These are phyloP conservation scores for Funneliformis caledonium DNA, from an alignment of 371 early-diverging fungal species.

Conservation along the genomic window DNA sequence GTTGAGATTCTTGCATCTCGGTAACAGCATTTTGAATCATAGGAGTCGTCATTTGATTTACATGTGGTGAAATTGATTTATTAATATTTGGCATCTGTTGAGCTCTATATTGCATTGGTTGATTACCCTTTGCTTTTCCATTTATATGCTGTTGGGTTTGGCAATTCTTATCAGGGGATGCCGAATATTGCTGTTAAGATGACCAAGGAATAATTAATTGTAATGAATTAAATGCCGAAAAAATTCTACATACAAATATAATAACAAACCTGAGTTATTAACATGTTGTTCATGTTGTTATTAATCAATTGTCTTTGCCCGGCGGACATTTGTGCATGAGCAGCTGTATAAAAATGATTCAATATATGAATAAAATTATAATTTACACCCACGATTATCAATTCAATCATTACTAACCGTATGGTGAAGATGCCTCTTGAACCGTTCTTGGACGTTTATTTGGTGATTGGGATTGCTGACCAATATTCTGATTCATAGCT, in stretches of 20 bases:
- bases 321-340: not conserved
- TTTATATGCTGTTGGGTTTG: not conserved
- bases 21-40: not conserved
- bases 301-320: not conserved
- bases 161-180: not conserved
- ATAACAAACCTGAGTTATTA: not conserved
- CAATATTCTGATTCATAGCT: not conserved
- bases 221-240: not conserved
- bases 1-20: not conserved
- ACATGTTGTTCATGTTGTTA: not conserved
- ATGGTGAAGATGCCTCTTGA: not conserved
- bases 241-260: not conserved
- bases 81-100: not conserved
- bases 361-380: not conserved
- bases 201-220: not conserved
- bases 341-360: not conserved
- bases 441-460: not conserved
- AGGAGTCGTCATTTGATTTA: not conserved
- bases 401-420: not conserved
- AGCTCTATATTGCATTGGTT: not conserved
- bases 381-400: not conserved
- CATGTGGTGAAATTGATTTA: not conserved
- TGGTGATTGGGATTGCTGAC: not conserved
- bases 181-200: not conserved
- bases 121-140: not conserved